phyloP scores from a whole-genome alignment of 768 basidiomycete genomes.

The Podaxis pistillaris region DNA sequence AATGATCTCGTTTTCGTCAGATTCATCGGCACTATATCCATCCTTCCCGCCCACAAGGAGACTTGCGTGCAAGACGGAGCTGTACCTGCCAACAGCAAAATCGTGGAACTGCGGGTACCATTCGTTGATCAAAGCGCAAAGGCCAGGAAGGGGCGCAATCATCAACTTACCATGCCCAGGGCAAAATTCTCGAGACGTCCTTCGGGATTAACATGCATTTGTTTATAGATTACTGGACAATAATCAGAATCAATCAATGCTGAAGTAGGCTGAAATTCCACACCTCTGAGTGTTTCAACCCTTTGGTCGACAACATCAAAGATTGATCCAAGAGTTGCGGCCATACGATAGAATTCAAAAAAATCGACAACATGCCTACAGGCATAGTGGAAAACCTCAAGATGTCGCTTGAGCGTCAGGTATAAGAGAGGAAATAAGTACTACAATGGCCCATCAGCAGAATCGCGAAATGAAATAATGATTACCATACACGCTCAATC shows the following conservation, averaged over 20 bases:
- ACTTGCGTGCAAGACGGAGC: background rate
- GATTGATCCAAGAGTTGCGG: constrained; percentile 29
- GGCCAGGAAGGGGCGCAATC: too few species aligned
- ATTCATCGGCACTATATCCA: background rate
- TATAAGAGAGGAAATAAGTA: constrained; percentile 21
- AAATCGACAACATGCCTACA: constrained; percentile 33
- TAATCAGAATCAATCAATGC: background rate
- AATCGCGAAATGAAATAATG: too few species aligned
- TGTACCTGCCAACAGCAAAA: background rate
- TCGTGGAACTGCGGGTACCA: background rate
- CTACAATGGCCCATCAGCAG: background rate
- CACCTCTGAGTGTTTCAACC: constrained; percentile 33
- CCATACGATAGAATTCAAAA: constrained; percentile 28
- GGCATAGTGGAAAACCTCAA: constrained; percentile 24
- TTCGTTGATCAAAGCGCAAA: background rate
- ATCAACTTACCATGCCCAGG: constrained; percentile 31
- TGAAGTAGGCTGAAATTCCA: background rate
- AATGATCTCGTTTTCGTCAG: background rate
- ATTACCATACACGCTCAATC: constrained; percentile 19
- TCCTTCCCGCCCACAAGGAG: background rate
- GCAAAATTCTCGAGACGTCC: constrained; percentile 34
- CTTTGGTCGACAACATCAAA: constrained; percentile 29
- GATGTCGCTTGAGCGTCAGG: constrained; percentile 19
- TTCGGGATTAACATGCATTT: constrained; percentile 32
- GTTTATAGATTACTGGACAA: constrained; percentile 31